Evolutionary conservation across 371 early-diverging fungal species (phyloP), one percentile per base, ranked within the genome.

Genomic region (Capniomyces stellatus): DNA sequence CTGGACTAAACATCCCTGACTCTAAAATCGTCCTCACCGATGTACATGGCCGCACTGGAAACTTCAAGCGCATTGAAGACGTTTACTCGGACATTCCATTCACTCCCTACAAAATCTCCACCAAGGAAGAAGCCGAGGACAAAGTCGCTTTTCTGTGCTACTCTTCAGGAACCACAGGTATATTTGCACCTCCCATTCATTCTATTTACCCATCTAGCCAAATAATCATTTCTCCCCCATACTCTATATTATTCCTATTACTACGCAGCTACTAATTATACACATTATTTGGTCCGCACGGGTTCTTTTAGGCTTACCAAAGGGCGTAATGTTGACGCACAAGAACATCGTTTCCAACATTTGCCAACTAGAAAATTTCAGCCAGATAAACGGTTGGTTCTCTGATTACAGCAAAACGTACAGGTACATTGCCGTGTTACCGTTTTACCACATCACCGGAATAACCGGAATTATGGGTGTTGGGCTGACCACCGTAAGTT

Each of bases 111-210:
- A 4, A 24, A 19, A 48, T 19, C 3, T 18, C 4, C 18, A 15
- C 51, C 3, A 23, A 41, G 24, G 29, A 28, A 10, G 56, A 56
- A 27, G 27, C 43, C 15, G 41, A 54, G 2, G 54, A 27, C 23
- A 61, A 66, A 22, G 56, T 61, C 1, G 85, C 89, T 6, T 85
- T 83, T 56, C 75, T 92, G 30, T 85, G 85, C 65, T 92, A 85
- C 64, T 86, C 86, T 29, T 83, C 84, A 3, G 93, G 93, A 24
- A 92, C 91, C 13, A 89, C 89, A 3, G 71, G 71, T 28, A 46
- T 19, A 10, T 48, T 12, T 10, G 57, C 43, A 64, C 54, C 15
- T 21, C 21, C 18, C 44, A 59, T 29, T 56, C 54, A 55, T n/a
- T 52, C 29, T 39, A 40, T n/a, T n/a, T n/a, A n/a, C n/a, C n/a